Conservation (phyloP, 2,329 filamentous ascomycete species). For the Exophiala spinifera region DNA sequence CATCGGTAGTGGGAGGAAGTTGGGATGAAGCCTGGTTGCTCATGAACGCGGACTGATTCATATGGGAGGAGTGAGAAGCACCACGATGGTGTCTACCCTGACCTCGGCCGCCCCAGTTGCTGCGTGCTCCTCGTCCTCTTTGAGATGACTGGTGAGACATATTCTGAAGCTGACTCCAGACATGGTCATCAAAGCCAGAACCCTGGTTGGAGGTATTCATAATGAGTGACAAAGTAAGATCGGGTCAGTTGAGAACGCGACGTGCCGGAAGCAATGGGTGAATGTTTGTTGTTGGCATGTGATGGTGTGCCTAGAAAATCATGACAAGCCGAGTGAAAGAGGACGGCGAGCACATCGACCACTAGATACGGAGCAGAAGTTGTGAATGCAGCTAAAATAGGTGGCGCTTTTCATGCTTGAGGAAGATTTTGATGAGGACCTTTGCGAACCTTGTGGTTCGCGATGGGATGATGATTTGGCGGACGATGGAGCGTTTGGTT, state of each 20-base stretch:
- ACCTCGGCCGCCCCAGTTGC: slow-evolving; percentile 1
- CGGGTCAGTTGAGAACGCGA: neutral
- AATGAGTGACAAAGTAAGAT: neutral
- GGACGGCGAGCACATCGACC: too few species aligned
- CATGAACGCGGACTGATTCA: neutral
- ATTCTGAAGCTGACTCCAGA: slow-evolving; percentile 8
- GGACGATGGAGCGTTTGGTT: neutral
- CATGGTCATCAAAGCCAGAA: slow-evolving; percentile 10
- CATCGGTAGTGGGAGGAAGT: neutral
- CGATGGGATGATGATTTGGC: too few species aligned
- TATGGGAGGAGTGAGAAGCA: neutral
- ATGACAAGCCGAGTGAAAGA: too few species aligned
- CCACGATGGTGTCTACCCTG: neutral
- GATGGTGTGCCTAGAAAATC: neutral
- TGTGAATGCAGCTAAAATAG: too few species aligned
- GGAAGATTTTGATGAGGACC: too few species aligned
- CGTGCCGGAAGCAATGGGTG: neutral
- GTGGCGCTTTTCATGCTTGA: too few species aligned
- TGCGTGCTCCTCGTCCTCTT: slow-evolving; percentile 6
- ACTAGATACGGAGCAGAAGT: too few species aligned
- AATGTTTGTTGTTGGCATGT: neutral
- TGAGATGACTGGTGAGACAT: slow-evolving; percentile 3
- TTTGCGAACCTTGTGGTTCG: too few species aligned
- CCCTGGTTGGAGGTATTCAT: slow-evolving; percentile 5
- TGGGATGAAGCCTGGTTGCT: neutral